Evolutionary conservation across 2,329 filamentous ascomycete species (phyloP).

Genomic region (Aaosphaeria arxii): DNA sequence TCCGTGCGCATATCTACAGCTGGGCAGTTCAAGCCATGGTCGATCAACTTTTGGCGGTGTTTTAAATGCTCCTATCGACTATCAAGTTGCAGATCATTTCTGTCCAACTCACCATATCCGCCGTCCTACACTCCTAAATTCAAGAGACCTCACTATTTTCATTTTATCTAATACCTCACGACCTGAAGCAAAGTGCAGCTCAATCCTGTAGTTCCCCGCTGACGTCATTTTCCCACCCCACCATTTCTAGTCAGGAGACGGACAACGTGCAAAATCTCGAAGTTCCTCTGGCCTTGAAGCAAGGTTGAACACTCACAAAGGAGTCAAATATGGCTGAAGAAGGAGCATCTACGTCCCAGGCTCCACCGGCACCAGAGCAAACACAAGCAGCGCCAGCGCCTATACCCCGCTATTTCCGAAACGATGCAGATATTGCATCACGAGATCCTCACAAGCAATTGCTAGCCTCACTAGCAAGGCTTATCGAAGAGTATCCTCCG

Average conservation of each 20-base stretch:
- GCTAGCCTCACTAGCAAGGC: conserved; percentile 48
- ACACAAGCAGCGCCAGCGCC: conserved; percentile 6
- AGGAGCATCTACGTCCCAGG: conserved; percentile 3
- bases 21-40: too few relatives aligned
- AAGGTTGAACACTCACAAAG: not conserved
- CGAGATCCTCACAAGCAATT: conserved; percentile 51
- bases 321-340: conserved; percentile 21
- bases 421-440: conserved; percentile 33
- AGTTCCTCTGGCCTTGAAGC: not conserved
- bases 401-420: conserved; percentile 42
- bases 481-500: conserved; percentile 48
- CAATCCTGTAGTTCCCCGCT: conserved; percentile 8
- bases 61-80: too few relatives aligned
- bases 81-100: too few relatives aligned
- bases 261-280: not conserved
- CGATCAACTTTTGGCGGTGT: too few relatives aligned
- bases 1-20: too few relatives aligned
- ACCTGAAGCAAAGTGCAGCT: too few relatives aligned
- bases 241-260: not conserved
- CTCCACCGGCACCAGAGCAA: conserved; percentile 6
- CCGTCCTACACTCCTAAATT: too few relatives aligned
- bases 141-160: too few relatives aligned
- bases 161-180: too few relatives aligned
- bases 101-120: too few relatives aligned
- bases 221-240: conserved; percentile 15